Conservation (phyloP, 176 grass and related monocot species). For the Echinochloa phyllopogon region DNA sequence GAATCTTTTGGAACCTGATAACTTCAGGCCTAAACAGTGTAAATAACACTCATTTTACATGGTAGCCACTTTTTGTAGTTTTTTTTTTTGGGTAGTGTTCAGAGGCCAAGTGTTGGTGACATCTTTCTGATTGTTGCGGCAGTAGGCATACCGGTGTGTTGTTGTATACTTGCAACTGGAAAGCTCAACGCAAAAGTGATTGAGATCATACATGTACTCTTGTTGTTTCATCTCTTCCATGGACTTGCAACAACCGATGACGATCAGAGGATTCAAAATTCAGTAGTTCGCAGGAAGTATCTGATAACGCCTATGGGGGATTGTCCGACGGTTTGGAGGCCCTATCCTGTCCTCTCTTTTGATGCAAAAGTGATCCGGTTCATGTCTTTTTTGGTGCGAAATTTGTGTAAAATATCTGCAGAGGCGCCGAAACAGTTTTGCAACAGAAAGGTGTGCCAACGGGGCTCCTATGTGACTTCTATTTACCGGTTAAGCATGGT, state of each 20-base stretch:
- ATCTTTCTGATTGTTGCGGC: constrained; percentile 28
- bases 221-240: background rate
- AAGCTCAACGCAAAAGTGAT: constrained; percentile 40
- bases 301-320: background rate
- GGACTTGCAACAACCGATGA: background rate
- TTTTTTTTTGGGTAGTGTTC: constrained; percentile 30
- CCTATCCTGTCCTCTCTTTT: background rate
- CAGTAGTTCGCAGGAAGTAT: background rate
- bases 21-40: constrained; percentile 97
- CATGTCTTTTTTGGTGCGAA: background rate
- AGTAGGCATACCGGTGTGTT: constrained; percentile 12
- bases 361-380: background rate
- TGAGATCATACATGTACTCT: constrained; percentile 30
- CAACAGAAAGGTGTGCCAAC: background rate
- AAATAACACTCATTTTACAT: constrained; percentile 63
- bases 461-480: too few species aligned
- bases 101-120: constrained; percentile 8
- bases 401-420: background rate
- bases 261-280: background rate
- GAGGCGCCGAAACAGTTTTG: background rate
- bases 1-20: constrained; percentile 76
- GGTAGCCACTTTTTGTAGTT: constrained; percentile 38
- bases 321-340: background rate
- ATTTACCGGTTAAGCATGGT: too few species aligned
- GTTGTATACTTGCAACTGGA: constrained; percentile 45